Evolutionary conservation across 1,139 yeast genomes (phyloP), one percentile per base, ranked within the genome.

Genomic region (Zhuliangozyma parablackwelliae): DNA sequence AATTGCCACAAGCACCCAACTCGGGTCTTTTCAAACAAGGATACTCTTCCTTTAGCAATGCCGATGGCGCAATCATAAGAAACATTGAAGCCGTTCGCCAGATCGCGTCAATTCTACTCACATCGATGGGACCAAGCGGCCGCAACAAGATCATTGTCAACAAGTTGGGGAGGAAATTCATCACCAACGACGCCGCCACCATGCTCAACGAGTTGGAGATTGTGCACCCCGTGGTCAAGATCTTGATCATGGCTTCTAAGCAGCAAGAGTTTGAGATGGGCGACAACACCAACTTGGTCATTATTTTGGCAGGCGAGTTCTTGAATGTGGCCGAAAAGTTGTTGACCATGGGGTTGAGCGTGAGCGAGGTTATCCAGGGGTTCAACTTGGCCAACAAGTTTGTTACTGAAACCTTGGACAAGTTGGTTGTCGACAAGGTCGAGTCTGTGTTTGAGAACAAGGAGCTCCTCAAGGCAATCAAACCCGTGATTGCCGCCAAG

Each of bases 41-140:
- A n/a, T 90, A 89, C 64, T 89, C 85, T 58, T 78, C 90, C 29
- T 84, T 87, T 54, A 75, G 86, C 36, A 82, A 83, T 56, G 90
- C 89, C 26, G 98, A 94, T 65, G 98, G 98, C 38, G 97, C 96
- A 31, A 88, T 92, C 41, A 76, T 78, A 50, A 78, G 96, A 56
- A 92, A 94, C 57, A 88, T 92, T 49, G 87, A 85, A 51, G 98
- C 98, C 2, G 92, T 94, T 38, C 78, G 96, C 53, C 97, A 92
- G 61, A 86, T 94, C 61, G 80, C 96, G 42, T 78, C 82, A 38
- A 89, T 92, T 78, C 86, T 94, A 46, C 75, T 90, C 45, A 89
- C 97, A 5, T 88, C 97, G 8, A 86, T 92, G 72, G 98, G 98
- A 6, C 98, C 98, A 42, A 86, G 95, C 63, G 98, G 98, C 36